phyloP scores from a whole-genome alignment of 2,329 filamentous ascomycete genomes.

The Celoporthe dispersa region DNA sequence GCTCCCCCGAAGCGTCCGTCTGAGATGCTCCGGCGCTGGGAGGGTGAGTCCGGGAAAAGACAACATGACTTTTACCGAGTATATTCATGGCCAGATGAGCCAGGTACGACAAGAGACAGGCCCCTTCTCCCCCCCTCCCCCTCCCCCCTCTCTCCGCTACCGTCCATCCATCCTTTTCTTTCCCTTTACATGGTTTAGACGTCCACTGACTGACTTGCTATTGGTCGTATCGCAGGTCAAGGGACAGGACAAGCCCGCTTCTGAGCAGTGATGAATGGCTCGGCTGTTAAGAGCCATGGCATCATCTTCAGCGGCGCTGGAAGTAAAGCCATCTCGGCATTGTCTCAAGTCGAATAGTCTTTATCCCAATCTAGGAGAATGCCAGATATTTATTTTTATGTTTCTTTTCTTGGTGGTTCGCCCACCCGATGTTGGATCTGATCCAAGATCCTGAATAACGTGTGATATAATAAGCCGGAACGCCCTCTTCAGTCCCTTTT shows the following conservation, averaged over 20 bases:
- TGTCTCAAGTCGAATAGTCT: slow-evolving; percentile 16
- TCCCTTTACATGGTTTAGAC: background rate
- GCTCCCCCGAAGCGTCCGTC: slow-evolving; percentile 6
- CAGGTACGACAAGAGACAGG: slow-evolving; percentile 3
- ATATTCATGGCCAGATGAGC: background rate
- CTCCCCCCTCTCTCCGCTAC: background rate
- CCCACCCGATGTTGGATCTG: background rate
- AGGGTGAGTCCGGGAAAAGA: slow-evolving; percentile 16
- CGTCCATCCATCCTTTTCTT: no score
- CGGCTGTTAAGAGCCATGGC: no score
- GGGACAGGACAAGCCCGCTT: slow-evolving; percentile 1
- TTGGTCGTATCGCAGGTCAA: slow-evolving; percentile 2
- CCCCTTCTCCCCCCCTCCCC: background rate
- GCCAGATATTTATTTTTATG: slow-evolving; percentile 2
- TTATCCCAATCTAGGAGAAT: slow-evolving; percentile 4
- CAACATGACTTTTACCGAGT: slow-evolving; percentile 22
- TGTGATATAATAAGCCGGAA: slow-evolving; percentile 29
- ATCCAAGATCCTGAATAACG: background rate
- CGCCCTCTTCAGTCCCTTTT: slow-evolving; percentile 13
- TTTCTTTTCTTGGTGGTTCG: background rate
- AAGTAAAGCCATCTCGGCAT: slow-evolving; percentile 18
- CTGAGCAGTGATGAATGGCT: slow-evolving; percentile 1
- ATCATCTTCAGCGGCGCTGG: no score
- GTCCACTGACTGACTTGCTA: slow-evolving; percentile 4
- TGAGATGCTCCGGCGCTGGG: slow-evolving; percentile 28